phyloP scores from a whole-genome alignment of 805 yeast genomes.

The Millerozyma acaciae region DNA sequence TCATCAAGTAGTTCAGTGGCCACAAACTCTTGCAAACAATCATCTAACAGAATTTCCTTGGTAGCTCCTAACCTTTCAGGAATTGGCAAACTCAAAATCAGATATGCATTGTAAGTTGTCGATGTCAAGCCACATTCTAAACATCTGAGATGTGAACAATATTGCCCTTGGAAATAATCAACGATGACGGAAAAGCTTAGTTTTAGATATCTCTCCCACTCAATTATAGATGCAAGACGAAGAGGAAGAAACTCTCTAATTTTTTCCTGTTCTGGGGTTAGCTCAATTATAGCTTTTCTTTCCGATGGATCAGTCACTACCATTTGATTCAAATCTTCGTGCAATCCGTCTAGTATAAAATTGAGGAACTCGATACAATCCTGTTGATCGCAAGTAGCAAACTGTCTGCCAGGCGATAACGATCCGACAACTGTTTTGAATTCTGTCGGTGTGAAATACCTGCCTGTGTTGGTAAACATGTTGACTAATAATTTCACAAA shows the following conservation, averaged over 20 bases:
- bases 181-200: conserved; percentile 77
- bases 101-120: conserved; percentile 81
- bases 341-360: conserved; percentile 69
- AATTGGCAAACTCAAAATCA: conserved; percentile 75
- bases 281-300: conserved; percentile 40
- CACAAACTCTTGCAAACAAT: conserved; percentile 75
- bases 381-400: conserved; percentile 70
- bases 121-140: conserved; percentile 70
- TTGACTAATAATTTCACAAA: conserved; percentile 58
- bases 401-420: conserved; percentile 54
- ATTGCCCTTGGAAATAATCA: conserved; percentile 86
- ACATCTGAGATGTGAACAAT: conserved; percentile 73
- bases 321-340: conserved; percentile 80
- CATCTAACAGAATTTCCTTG: conserved; percentile 39
- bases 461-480: conserved; percentile 47
- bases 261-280: conserved; percentile 59
- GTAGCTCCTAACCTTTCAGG: conserved; percentile 42
- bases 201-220: conserved; percentile 85
- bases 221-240: conserved; percentile 78
- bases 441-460: conserved; percentile 52
- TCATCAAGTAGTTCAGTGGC: conserved; percentile 70
- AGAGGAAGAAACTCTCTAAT: conserved; percentile 69
- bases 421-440: conserved; percentile 70
- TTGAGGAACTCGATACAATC: conserved; percentile 82
- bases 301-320: conserved; percentile 26